phyloP scores from a whole-genome alignment of 2,329 filamentous ascomycete species.

The Monosporascus sp. region DNA sequence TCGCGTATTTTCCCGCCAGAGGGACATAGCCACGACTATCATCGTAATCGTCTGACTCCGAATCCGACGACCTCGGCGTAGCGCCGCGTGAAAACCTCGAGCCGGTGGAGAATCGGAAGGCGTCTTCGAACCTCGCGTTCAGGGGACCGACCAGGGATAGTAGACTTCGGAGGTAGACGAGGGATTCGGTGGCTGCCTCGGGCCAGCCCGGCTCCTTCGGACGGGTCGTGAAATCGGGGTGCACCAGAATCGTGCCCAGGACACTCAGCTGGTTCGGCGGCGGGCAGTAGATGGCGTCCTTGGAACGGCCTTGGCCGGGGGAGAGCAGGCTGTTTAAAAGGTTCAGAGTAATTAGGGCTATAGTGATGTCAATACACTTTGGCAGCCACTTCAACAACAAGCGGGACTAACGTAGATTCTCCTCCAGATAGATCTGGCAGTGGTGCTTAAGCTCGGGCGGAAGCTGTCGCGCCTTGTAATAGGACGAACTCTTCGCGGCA shows the following conservation, averaged over 20 bases:
- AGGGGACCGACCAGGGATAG: constrained; percentile 61
- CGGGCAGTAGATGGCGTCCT: constrained; percentile 54
- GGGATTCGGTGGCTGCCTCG: constrained; percentile 59
- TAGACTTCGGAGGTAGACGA: constrained; percentile 66
- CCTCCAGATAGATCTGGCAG: constrained; percentile 68
- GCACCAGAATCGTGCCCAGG: constrained; percentile 74
- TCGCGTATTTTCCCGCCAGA: constrained; percentile 56
- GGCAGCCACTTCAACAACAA: constrained; percentile 1
- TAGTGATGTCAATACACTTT: constrained; percentile 5
- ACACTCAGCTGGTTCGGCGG: constrained; percentile 70
- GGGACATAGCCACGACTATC: constrained; percentile 44
- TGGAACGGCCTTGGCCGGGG: constrained; percentile 33
- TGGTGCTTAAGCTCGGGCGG: constrained; percentile 61
- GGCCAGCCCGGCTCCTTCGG: constrained; percentile 55
- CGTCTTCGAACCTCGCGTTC: constrained; percentile 63
- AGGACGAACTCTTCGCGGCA: constrained; percentile 25
- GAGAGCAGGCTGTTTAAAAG: constrained; percentile 61
- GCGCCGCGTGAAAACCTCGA: constrained; percentile 21
- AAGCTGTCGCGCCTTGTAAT: constrained; percentile 50
- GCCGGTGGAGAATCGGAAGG: constrained; percentile 60
- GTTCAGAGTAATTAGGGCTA: constrained; percentile 54
- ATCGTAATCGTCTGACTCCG: constrained; percentile 44
- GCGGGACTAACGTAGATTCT: constrained; percentile 56
- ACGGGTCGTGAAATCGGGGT: constrained; percentile 74
- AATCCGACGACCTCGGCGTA: constrained; percentile 26